A percentile compares a stretch with the other conserved stretches of the same genome.
Conservation (phyloP, 164 flowering plant species). For the Vitis cinerea region DNA sequence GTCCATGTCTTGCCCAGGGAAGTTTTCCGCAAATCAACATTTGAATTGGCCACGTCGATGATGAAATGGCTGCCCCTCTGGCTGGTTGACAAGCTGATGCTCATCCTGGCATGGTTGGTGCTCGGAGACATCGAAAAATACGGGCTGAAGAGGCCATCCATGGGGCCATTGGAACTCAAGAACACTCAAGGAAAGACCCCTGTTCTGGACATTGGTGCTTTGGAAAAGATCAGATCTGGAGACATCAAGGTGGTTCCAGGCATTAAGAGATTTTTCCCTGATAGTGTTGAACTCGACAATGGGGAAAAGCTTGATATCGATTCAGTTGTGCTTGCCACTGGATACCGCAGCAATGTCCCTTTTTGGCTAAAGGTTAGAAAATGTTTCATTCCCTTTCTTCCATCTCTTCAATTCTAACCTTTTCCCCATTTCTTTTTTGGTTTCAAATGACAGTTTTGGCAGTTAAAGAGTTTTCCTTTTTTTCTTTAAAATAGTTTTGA, state of each 20-base stretch:
- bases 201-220: slow-evolving; percentile 69
- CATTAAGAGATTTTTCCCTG: slow-evolving; percentile 40
- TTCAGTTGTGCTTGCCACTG: slow-evolving; percentile 67
- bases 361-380: slow-evolving; percentile 75
- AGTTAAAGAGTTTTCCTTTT: not conserved
- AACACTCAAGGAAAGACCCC: slow-evolving; percentile 70
- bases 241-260: slow-evolving; percentile 57
- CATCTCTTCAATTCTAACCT: not conserved
- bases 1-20: slow-evolving; percentile 82
- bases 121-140: slow-evolving; percentile 54
- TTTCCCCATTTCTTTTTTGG: not conserved
- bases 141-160: slow-evolving; percentile 62
- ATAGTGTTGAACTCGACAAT: slow-evolving; percentile 48
- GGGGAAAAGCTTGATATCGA: slow-evolving; percentile 55
- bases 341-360: slow-evolving; percentile 81
- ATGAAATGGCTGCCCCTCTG: slow-evolving; percentile 68
- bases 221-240: slow-evolving; percentile 53
- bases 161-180: slow-evolving; percentile 70
- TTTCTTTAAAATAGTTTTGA: no score
- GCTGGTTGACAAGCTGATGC: slow-evolving; percentile 59
- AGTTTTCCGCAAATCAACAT: slow-evolving; percentile 60
- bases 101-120: slow-evolving; percentile 48
- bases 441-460: slow-evolving; percentile 1
- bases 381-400: slow-evolving; percentile 9
- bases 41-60: slow-evolving; percentile 51